Evolutionary conservation across 2,329 filamentous ascomycete genomes (phyloP).

Genomic region (Ceratocystis variospora): DNA sequence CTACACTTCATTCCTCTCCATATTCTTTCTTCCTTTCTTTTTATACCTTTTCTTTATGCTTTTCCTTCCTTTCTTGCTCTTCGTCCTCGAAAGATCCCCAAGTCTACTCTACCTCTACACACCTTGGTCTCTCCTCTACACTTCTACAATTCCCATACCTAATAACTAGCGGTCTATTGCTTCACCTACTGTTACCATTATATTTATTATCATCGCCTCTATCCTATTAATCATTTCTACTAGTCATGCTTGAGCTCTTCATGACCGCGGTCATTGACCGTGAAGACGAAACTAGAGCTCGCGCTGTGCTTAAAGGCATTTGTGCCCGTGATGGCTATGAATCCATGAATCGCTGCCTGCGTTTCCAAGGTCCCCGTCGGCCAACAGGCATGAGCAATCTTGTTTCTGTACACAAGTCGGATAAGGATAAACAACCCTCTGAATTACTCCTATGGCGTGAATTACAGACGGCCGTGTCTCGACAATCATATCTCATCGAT

Average conservation of each 20-base stretch:
- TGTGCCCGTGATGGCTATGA: conserved; percentile 42
- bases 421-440: conserved; percentile 21
- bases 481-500: conserved; percentile 45
- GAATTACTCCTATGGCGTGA: conserved; percentile 34
- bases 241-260: conserved; percentile 45
- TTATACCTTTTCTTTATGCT: neutral
- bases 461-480: conserved; percentile 39
- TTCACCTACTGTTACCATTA: neutral
- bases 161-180: neutral
- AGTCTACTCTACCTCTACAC: too few species aligned
- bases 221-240: conserved; percentile 1
- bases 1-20: neutral
- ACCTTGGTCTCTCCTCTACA: too few species aligned
- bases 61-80: neutral
- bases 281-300: conserved; percentile 35
- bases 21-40: neutral
- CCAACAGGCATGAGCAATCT: conserved; percentile 35
- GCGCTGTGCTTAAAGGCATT: conserved; percentile 42
- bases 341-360: conserved; percentile 38
- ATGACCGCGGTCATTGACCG: conserved; percentile 40
- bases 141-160: neutral
- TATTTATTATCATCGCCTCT: neutral
- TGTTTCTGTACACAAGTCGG: conserved; percentile 26
- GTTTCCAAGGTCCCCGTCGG: conserved; percentile 36
- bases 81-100: neutral